Evolutionary conservation across 495 filamentous ascomycete genomes (phyloP).

Genomic region (Aspergillus mulundensis): DNA sequence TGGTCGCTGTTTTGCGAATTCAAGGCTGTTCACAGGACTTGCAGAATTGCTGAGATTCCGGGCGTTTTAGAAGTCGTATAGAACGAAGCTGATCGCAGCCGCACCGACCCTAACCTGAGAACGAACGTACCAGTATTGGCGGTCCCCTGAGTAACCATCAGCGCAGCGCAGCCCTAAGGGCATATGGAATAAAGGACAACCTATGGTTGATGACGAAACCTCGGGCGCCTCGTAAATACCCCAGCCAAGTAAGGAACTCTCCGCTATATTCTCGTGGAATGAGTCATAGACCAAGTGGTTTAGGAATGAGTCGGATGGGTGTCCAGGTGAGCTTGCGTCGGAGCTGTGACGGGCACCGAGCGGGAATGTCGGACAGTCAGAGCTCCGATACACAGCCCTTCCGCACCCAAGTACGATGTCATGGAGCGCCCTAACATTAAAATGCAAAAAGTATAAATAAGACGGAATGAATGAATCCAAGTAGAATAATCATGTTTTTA

Average conservation of each 20-base stretch:
- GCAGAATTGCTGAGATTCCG: background rate
- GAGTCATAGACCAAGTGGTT: background rate
- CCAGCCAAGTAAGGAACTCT: background rate
- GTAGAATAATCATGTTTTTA: background rate
- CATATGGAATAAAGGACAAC: background rate
- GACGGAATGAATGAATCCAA: background rate
- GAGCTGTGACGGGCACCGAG: background rate
- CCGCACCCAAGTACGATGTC: background rate
- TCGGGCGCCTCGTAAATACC: background rate
- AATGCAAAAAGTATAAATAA: background rate
- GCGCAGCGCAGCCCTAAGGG: background rate
- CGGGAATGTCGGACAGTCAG: conserved; percentile 1
- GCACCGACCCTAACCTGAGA: background rate
- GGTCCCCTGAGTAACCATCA: background rate
- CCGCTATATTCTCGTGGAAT: background rate
- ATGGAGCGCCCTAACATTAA: background rate
- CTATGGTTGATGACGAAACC: background rate
- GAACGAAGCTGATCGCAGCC: background rate
- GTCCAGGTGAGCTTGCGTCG: background rate
- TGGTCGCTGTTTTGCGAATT: background rate
- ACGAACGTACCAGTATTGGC: background rate
- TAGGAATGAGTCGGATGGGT: background rate
- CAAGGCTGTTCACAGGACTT: background rate
- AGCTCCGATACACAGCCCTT: background rate
- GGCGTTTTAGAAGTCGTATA: background rate